These are phyloP conservation scores for Porphyrellus sp. DNA, from an alignment of 1,284 basidiomycete species.

Conservation along the genomic window DNA sequence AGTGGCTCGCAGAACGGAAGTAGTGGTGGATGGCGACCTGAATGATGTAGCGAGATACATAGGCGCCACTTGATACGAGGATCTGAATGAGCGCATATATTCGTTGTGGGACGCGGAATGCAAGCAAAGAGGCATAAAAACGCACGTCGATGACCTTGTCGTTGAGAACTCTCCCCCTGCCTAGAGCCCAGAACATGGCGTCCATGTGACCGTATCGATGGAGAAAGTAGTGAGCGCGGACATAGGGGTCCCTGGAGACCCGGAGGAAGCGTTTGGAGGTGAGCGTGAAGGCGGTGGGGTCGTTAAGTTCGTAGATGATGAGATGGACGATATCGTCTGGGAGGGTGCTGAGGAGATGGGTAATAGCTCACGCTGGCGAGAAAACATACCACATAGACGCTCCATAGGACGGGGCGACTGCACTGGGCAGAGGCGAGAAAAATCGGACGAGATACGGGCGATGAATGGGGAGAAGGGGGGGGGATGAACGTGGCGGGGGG, in stretches of 20 bases:
- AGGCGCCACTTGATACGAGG: constrained; percentile 67
- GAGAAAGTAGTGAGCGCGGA: constrained; percentile 72
- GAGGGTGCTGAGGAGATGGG: constrained; percentile 18
- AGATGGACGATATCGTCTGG: constrained; percentile 72
- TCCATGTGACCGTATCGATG: constrained; percentile 63
- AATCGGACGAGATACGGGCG: neutral
- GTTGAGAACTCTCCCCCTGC: constrained; percentile 60
- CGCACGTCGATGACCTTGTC: constrained; percentile 68
- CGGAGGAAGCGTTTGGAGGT: constrained; percentile 54
- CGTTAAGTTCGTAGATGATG: constrained; percentile 65
- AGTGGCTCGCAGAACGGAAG: constrained; percentile 65
- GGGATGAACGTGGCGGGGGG: constrained; percentile 1
- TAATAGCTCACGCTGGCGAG: constrained; percentile 13
- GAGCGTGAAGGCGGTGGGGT: constrained; percentile 57
- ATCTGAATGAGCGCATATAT: constrained; percentile 46
- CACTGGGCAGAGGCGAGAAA: neutral
- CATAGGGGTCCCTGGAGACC: constrained; percentile 70
- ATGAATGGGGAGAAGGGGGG: neutral
- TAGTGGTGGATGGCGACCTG: constrained; percentile 75
- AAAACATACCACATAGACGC: constrained; percentile 57
- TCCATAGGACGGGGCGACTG: constrained; percentile 43
- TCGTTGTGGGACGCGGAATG: constrained; percentile 7
- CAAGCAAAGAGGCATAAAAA: constrained; percentile 9
- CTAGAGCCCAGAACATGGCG: constrained; percentile 68
- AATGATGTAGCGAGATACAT: constrained; percentile 70